Base-by-base conservation (phyloP, 2,329 filamentous ascomycete species). In the Huntiella abstrusa region DNA sequence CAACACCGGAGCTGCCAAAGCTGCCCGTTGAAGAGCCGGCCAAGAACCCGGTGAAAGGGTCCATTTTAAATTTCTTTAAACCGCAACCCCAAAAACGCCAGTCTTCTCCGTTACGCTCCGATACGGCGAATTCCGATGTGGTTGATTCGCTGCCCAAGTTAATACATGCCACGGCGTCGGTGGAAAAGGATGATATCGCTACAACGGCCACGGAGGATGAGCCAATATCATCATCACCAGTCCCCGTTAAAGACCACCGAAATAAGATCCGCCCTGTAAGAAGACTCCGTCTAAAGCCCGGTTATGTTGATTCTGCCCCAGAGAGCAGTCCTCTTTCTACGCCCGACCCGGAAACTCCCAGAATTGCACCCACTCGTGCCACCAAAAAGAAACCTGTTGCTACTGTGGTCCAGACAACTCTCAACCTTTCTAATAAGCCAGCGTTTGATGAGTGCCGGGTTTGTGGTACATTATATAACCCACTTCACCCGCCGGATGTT, bases 401-500 rank as follows among this genome's bases (percentile, higher is more conserved):
- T 10, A 34, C 32, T 6, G 12, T 44, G 1, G 54, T 66, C 1
- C 64, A 67, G 43, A 67, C 62, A 1, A 67, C 64, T 1, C 57
- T 67, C n/a, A 66, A 67, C 33, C 55, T 67, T 2, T 65, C 64
- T 0, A 56, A 59, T 1, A 58, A 61, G 19, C 60, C 63, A 3
- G 55, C 63, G 1, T 66, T 67, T 49, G 59, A 62, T 2, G 64
- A 67, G 46, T 67, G 64, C 51, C 63, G 58, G 43, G 48, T 59
- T 2, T 67, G 64, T 51, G 56, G 65, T 44, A 65, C 58, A 1
- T 60, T 67, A 5, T 67, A 62, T 57, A 67, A 67, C 43, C 64
- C 64, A 0, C 52, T 65, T 4, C 62, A 61, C 46, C 63, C 64
- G 3, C 61, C 61, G 22, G 64, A 67, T 46, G 64, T 65, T 12